These are phyloP conservation scores for Skeletonema menzelii DNA, from an alignment of 108 stramenopile genomes.

Conservation along the genomic window DNA sequence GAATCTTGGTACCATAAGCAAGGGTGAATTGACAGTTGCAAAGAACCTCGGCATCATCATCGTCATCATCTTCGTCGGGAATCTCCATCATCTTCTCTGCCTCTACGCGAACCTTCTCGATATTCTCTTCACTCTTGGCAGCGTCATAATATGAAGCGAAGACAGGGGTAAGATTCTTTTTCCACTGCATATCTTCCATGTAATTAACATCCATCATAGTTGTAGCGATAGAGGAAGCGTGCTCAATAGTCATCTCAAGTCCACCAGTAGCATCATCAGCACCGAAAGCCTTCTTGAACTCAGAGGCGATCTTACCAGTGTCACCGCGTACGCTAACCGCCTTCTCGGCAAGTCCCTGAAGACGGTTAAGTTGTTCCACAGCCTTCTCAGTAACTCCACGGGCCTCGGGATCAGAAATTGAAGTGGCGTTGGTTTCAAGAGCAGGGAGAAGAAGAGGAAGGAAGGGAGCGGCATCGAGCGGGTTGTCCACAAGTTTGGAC, in stretches of 20 bases:
- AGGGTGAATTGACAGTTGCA: slow-evolving; percentile 99
- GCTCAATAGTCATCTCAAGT: slow-evolving; percentile 57
- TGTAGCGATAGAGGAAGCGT: slow-evolving; percentile 76
- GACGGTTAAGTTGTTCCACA: slow-evolving; percentile 81
- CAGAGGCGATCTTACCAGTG: slow-evolving; percentile 67
- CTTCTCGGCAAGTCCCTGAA: slow-evolving; percentile 88
- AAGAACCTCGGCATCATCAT: slow-evolving; percentile 98
- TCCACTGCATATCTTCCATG: slow-evolving; percentile 94
- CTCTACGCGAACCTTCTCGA: slow-evolving; percentile 83
- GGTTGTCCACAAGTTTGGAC: slow-evolving; percentile 97
- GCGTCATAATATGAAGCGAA: slow-evolving; percentile 67
- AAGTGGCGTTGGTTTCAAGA: slow-evolving; percentile 90
- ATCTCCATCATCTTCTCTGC: slow-evolving; percentile 87
- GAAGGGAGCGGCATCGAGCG: slow-evolving; percentile 96
- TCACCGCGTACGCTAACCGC: slow-evolving; percentile 81
- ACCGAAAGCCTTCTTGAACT: slow-evolving; percentile 70
- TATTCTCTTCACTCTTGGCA: slow-evolving; percentile 61
- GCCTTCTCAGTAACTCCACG: slow-evolving; percentile 89
- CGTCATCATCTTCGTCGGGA: slow-evolving; percentile 92
- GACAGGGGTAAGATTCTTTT: slow-evolving; percentile 66
- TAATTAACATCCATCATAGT: slow-evolving; percentile 89
- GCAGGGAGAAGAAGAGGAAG: slow-evolving; percentile 94
- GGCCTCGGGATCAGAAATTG: slow-evolving; percentile 96
- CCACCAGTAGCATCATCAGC: slow-evolving; percentile 53
- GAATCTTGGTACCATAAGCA: slow-evolving; percentile 99